These are phyloP conservation scores for Metschnikowia anglica DNA, from an alignment of 805 yeast genomes.

Conservation along the genomic window DNA sequence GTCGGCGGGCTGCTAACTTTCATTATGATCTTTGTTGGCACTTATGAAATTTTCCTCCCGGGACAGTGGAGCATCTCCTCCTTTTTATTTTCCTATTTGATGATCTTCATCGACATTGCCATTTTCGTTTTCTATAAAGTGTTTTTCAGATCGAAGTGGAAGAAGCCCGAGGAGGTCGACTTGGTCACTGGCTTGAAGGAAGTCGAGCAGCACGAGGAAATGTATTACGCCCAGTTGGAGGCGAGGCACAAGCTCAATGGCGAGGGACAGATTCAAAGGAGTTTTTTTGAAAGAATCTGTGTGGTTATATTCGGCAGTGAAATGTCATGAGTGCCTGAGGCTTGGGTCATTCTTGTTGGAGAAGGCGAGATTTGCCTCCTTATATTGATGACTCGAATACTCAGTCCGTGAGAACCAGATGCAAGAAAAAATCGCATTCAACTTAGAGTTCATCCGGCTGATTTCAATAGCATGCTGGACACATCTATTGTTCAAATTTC, in stretches of 20 bases:
- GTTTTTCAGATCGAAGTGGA: constrained; percentile 17
- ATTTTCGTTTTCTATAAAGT: constrained; percentile 19
- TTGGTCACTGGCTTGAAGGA: constrained; percentile 36
- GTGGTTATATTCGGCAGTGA: constrained; percentile 31
- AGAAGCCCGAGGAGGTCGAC: constrained; percentile 20
- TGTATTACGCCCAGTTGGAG: constrained; percentile 23
- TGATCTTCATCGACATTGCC: constrained; percentile 20
- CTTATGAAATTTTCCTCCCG: constrained; percentile 18
- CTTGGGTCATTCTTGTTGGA: too few relatives aligned
- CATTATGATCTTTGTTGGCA: constrained; percentile 20
- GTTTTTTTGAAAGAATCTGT: constrained; percentile 18
- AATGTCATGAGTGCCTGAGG: constrained; percentile 6
- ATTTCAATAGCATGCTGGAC: too few relatives aligned
- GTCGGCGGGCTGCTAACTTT: constrained; percentile 20
- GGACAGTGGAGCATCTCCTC: constrained; percentile 17
- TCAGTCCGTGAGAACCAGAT: too few relatives aligned
- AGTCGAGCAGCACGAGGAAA: constrained; percentile 39
- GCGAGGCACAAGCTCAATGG: constrained; percentile 17
- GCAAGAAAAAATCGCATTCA: too few relatives aligned
- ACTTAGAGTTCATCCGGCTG: too few relatives aligned
- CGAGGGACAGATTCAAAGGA: constrained; percentile 23
- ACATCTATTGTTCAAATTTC: too few relatives aligned
- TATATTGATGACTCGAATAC: neutral
- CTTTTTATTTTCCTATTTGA: constrained; percentile 20
- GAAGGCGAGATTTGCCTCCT: too few relatives aligned